Evolutionary conservation across 2,329 filamentous ascomycete genomes (phyloP).

Genomic region (Aspergillus sp.): DNA sequence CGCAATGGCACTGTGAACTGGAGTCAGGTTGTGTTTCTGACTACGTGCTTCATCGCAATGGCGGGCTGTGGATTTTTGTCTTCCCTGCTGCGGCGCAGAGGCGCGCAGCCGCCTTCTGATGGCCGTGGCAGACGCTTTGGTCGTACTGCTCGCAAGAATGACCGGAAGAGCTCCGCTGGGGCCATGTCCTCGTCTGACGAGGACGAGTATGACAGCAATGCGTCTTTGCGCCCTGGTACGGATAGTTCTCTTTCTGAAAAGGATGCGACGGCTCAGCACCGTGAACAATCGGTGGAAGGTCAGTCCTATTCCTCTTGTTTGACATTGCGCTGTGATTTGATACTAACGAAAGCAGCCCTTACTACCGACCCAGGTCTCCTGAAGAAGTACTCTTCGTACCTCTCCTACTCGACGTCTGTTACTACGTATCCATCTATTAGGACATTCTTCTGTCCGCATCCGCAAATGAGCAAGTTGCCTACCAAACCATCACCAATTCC

Average conservation of each 20-base stretch:
- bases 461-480: slow-evolving; percentile 74
- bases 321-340: background rate
- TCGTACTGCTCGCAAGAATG: slow-evolving; percentile 12
- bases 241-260: slow-evolving; percentile 15
- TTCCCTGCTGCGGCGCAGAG: slow-evolving; percentile 19
- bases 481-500: slow-evolving; percentile 66
- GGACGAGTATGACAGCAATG: slow-evolving; percentile 30
- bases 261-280: slow-evolving; percentile 17
- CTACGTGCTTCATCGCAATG: slow-evolving; percentile 29
- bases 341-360: slow-evolving; percentile 21
- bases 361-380: slow-evolving; percentile 71
- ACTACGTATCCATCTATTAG: slow-evolving; percentile 69
- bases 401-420: slow-evolving; percentile 63
- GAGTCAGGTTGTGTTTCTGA: slow-evolving; percentile 24
- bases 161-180: slow-evolving; percentile 19
- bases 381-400: slow-evolving; percentile 64
- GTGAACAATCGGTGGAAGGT: slow-evolving; percentile 26
- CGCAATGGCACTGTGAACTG: slow-evolving; percentile 24
- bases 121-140: slow-evolving; percentile 14
- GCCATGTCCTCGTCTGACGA: slow-evolving; percentile 30
- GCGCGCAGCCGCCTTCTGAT: slow-evolving; percentile 6
- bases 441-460: slow-evolving; percentile 76
- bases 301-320: slow-evolving; percentile 3
- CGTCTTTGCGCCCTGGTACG: slow-evolving; percentile 23
- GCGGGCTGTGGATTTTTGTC: slow-evolving; percentile 30